Evolutionary conservation across 2,329 filamentous ascomycete species (phyloP).

Genomic region (Periconia macrospinosa): DNA sequence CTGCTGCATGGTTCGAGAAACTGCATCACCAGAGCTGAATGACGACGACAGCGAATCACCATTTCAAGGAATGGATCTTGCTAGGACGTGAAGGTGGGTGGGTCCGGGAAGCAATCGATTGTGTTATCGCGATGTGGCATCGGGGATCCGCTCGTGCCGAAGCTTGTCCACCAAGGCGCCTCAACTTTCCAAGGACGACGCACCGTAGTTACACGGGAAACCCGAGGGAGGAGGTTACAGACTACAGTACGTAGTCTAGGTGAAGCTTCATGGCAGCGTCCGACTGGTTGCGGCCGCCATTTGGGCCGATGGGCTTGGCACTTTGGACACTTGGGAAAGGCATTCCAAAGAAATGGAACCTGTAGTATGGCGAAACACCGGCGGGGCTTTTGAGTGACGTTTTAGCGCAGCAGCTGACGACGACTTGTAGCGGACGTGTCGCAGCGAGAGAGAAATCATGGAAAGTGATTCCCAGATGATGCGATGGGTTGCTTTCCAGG

Average conservation of each 20-base stretch:
- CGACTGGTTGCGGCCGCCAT: too few relatives aligned
- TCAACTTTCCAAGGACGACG: neutral
- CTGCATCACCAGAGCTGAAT: neutral
- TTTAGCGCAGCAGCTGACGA: slow-evolving; percentile 6
- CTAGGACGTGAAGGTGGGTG: neutral
- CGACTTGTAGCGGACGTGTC: slow-evolving; percentile 5
- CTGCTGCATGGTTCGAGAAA: too few relatives aligned
- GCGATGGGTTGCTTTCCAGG: neutral
- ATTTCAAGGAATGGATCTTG: neutral
- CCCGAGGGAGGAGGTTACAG: too few relatives aligned
- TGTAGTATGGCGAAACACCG: neutral
- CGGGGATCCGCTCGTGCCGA: neutral
- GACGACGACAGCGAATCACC: neutral
- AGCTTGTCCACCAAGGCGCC: neutral
- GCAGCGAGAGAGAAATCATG: neutral
- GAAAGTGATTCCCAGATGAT: neutral
- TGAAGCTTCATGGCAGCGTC: too few relatives aligned
- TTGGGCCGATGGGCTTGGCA: neutral
- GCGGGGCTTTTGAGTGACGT: neutral
- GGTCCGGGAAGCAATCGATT: neutral
- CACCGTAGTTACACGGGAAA: too few relatives aligned
- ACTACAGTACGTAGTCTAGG: too few relatives aligned
- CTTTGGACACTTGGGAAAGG: neutral
- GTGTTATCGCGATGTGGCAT: neutral
- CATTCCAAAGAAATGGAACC: neutral